A percentile compares a stretch with the other conserved stretches of the same genome.
Conservation (phyloP, 495 filamentous ascomycete species). For the Chaetomium tenue region DNA sequence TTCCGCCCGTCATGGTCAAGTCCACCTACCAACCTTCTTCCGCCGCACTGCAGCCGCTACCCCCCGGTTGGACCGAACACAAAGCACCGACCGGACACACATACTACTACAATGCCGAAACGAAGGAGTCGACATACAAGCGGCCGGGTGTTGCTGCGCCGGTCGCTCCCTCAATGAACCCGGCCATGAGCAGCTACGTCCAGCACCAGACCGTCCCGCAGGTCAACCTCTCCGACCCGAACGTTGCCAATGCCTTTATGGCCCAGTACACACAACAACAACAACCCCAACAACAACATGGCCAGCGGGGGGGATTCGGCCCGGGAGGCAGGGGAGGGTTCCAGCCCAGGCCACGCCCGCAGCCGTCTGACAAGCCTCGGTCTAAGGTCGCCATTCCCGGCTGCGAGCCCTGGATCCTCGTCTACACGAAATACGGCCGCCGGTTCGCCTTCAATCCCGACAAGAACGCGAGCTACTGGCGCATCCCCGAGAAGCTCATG, state of each 20-base stretch:
- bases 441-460: slow-evolving; percentile 83
- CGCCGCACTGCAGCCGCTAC: slow-evolving; percentile 55
- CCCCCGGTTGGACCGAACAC: slow-evolving; percentile 87
- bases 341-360: slow-evolving; percentile 55
- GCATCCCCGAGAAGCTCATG: slow-evolving; percentile 79
- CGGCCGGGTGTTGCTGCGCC: slow-evolving; percentile 53
- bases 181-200: slow-evolving; percentile 38
- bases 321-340: slow-evolving; percentile 50
- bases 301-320: slow-evolving; percentile 38
- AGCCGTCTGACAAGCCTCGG: slow-evolving; percentile 76
- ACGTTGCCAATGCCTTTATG: slow-evolving; percentile 47
- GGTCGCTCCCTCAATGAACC: slow-evolving; percentile 29
- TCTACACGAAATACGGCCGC: slow-evolving; percentile 83
- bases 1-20: slow-evolving; percentile 52
- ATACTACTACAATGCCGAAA: slow-evolving; percentile 86
- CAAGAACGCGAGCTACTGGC: slow-evolving; percentile 89
- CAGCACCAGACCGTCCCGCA: slow-evolving; percentile 48
- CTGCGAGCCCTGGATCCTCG: slow-evolving; percentile 85
- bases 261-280: slow-evolving; percentile 38
- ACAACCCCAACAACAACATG: slow-evolving; percentile 25
- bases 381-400: slow-evolving; percentile 74
- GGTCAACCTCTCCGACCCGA: slow-evolving; percentile 46
- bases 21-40: slow-evolving; percentile 58
- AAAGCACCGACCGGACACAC: slow-evolving; percentile 83
- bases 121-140: slow-evolving; percentile 84